Percentiles rank a stretch among this genome's conserved stretches.
These are phyloP conservation scores for Entrophospora sp. DNA, from an alignment of 192 early-diverging fungal genomes.

Conservation along the genomic window DNA sequence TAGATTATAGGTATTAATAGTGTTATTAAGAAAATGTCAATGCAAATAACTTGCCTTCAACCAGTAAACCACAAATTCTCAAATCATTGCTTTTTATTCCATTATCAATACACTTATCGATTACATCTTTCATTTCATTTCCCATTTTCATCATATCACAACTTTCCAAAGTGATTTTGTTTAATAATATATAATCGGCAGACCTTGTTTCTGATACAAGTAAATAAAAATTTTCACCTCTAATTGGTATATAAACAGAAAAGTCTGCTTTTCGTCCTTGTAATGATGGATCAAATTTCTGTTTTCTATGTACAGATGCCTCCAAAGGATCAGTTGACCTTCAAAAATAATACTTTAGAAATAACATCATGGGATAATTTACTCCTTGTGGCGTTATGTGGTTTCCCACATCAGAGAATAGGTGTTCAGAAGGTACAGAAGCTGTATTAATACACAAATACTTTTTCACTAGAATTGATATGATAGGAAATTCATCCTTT, in stretches of 20 bases:
- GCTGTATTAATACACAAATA: too few relatives aligned
- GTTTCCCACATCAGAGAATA: too few relatives aligned
- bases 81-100: background rate
- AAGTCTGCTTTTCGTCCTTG: conserved; percentile 2
- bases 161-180: conserved; percentile 5
- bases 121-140: conserved; percentile 11
- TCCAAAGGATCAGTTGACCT: background rate
- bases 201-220: background rate
- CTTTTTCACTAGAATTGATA: too few relatives aligned
- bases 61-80: conserved; percentile 6
- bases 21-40: background rate
- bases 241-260: conserved; percentile 5
- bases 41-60: conserved; percentile 16
- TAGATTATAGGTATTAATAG: background rate
- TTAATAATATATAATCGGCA: background rate
- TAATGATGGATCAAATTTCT: conserved; percentile 15
- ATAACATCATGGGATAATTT: background rate
- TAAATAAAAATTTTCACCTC: background rate
- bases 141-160: conserved; percentile 19
- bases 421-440: too few relatives aligned
- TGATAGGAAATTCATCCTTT: too few relatives aligned
- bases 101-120: conserved; percentile 12
- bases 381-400: too few relatives aligned
- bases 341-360: background rate
- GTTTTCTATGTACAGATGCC: conserved; percentile 14